Percentiles rank a stretch among this genome's conserved stretches.
Conservation (phyloP, 371 early-diverging fungal species). For the Amoeboaphelidium occidentale region DNA sequence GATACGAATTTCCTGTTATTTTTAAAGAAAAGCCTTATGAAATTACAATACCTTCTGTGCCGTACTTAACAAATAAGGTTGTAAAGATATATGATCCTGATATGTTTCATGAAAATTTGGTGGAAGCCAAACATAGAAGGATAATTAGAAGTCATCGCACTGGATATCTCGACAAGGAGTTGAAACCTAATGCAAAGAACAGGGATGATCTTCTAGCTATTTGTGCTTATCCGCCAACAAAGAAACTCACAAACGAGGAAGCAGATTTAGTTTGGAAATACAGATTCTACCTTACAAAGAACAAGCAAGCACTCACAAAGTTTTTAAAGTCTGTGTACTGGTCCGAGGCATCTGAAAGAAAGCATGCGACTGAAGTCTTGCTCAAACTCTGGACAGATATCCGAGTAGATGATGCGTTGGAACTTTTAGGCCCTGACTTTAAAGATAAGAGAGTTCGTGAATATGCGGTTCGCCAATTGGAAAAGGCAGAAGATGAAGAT, state of each 20-base stretch:
- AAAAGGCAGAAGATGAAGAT: conserved; percentile 78
- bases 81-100: conserved; percentile 32
- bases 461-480: conserved; percentile 67
- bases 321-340: conserved; percentile 85
- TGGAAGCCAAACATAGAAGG: conserved; percentile 86
- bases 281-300: conserved; percentile 66
- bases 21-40: conserved; percentile 36
- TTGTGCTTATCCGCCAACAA: conserved; percentile 56
- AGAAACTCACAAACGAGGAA: conserved; percentile 48
- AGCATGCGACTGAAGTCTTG: conserved; percentile 68
- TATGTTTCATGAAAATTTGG: conserved; percentile 52
- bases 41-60: neutral
- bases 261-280: conserved; percentile 91
- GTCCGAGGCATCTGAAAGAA: conserved; percentile 68
- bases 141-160: conserved; percentile 69
- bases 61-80: conserved; percentile 11
- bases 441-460: conserved; percentile 21
- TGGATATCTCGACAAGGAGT: conserved; percentile 64
- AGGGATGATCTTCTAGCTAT: conserved; percentile 72
- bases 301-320: conserved; percentile 81
- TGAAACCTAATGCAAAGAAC: conserved; percentile 79
- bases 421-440: conserved; percentile 68
- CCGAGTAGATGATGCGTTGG: conserved; percentile 79
- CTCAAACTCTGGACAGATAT: conserved; percentile 57
- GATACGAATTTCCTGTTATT: conserved; percentile 77